These are phyloP conservation scores for Camellia sinensis DNA, from an alignment of 148 eudicot genomes.

Conservation along the genomic window DNA sequence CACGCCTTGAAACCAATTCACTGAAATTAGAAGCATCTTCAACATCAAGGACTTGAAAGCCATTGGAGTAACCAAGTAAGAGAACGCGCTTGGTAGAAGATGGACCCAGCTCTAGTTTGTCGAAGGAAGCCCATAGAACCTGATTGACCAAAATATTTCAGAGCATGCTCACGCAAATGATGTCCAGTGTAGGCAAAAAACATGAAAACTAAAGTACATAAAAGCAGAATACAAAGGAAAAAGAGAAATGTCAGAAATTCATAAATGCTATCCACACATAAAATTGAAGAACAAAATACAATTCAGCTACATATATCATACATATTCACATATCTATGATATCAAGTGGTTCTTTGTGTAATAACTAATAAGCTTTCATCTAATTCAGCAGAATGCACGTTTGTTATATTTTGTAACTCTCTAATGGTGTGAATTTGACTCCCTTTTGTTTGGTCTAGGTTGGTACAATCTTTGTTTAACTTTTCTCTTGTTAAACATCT, in stretches of 20 bases:
- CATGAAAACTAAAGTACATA: neutral
- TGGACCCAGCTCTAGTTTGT: constrained; percentile 72
- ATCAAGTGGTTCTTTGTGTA: neutral
- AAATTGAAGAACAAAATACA: neutral
- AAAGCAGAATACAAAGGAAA: neutral
- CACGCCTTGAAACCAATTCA: constrained; percentile 89
- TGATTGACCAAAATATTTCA: constrained; percentile 31
- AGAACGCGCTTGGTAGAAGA: constrained; percentile 60
- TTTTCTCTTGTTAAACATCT: neutral
- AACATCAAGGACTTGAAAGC: constrained; percentile 93
- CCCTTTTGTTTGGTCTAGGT: neutral
- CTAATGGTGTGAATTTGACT: neutral
- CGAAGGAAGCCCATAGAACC: constrained; percentile 96
- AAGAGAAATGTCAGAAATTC: neutral
- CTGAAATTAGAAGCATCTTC: constrained; percentile 80
- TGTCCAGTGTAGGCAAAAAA: neutral
- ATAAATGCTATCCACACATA: neutral
- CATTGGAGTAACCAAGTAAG: constrained; percentile 84
- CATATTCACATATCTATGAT: neutral
- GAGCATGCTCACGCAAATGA: neutral
- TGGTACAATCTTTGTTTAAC: neutral
- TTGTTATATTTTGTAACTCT: neutral
- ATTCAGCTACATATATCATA: neutral
- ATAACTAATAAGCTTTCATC: neutral
- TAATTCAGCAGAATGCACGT: neutral